Evolutionary conservation across 2,329 filamentous ascomycete species (phyloP), one percentile per base, ranked within the genome.

Genomic region (Talaromyces islandicus): DNA sequence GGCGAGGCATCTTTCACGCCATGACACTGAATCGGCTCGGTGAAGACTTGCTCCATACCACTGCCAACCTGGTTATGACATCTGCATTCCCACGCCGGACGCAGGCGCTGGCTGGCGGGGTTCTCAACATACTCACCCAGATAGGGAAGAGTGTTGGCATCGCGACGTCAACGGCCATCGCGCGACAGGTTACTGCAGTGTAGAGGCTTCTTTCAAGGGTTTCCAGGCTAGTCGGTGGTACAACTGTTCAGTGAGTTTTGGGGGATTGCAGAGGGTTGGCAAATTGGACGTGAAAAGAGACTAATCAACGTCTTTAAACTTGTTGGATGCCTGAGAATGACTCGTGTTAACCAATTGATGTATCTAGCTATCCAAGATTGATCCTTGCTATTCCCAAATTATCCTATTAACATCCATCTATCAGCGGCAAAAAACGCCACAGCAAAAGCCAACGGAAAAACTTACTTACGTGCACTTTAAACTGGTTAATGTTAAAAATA

Each of bases 71-170:
- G n/a, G 2, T 41, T 14, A 25, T 25, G 19, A 17, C 35, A 21
- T 9, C 82, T 10, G 77, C 75, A 4, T 86, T 86, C 63, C 80
- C 82, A 0, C 74, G 78, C 12, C 71, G 83, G 14, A 85, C 77
- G 0, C 84, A 87, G 60, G 82, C 81, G 0, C 72, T 87, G 0
- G 84, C 83, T 0, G 85, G 85, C 0, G 84, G 82, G 0, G 83
- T 87, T 0, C 87, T 87, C 69, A 86, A 84, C 63, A 85, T 83
- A 0, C 74, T 81, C 0, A 71, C 77, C 0, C 83, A 87, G 63
- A 80, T 86, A 57, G 84, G 84, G 0, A 79, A 77, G 21, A 77
- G 79, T 0, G 72, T 85, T 0, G 82, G 82, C 0, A 67, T 85
- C 3, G 81, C 81, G 10, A 69, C 81, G 2, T 78, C 80, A 57